phyloP scores from a whole-genome alignment of 2,329 filamentous ascomycete species.

The Pezicula neosporulosa region DNA sequence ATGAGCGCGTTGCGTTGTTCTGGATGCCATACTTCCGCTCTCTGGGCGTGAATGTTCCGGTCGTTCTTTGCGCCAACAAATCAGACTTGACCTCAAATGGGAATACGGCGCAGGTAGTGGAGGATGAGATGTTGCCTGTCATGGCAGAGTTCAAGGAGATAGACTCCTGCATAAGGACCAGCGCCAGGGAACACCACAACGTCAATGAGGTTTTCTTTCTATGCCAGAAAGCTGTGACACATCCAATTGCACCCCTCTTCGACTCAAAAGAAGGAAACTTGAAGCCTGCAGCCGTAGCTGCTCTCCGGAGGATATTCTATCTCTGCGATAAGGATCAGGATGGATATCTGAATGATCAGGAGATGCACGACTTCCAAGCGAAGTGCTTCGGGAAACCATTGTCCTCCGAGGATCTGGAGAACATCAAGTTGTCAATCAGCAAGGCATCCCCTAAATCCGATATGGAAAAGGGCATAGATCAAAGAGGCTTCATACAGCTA shows the following conservation, averaged over 20 bases:
- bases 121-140: conserved; percentile 96
- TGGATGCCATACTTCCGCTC: conserved; percentile 99
- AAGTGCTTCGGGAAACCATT: conserved; percentile 91
- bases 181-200: conserved; percentile 86
- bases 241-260: conserved; percentile 93
- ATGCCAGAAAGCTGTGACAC: conserved; percentile 96
- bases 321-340: conserved; percentile 96
- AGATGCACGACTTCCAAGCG: conserved; percentile 86
- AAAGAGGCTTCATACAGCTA: conserved; percentile 79
- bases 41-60: conserved; percentile 96
- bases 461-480: conserved; percentile 70
- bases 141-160: conserved; percentile 99
- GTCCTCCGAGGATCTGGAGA: conserved; percentile 75
- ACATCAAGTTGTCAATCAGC: conserved; percentile 85
- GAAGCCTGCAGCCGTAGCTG: conserved; percentile 85
- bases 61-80: conserved; percentile 96
- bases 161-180: conserved; percentile 94
- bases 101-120: conserved; percentile 78
- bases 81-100: conserved; percentile 78
- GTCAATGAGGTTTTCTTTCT: conserved; percentile 97
- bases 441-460: conserved; percentile 62
- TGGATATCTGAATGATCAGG: conserved; percentile 82
- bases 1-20: conserved; percentile 92
- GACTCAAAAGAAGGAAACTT: conserved; percentile 89
- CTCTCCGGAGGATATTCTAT: conserved; percentile 88